phyloP scores from a whole-genome alignment of 1,284 basidiomycete species.

The Cystobasidium pallidum region DNA sequence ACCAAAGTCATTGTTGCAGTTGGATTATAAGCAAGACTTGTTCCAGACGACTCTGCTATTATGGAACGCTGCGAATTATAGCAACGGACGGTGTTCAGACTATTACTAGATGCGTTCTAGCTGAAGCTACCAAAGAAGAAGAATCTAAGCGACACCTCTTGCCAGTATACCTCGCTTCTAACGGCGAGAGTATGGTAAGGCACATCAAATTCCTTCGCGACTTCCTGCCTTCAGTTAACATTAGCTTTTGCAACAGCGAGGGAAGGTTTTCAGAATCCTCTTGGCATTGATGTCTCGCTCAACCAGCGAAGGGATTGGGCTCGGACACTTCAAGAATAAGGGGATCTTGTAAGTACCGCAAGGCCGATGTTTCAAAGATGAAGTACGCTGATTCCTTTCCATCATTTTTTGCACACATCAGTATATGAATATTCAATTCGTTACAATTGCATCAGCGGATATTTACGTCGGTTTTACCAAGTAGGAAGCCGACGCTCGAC shows the following conservation, averaged over 20 bases:
- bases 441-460: constrained; percentile 27
- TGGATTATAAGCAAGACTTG: constrained; percentile 17
- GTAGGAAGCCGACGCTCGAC: constrained; percentile 20
- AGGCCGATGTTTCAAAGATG: no score
- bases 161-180: constrained; percentile 31
- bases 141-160: no score
- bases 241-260: constrained; percentile 19
- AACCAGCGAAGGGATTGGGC: constrained; percentile 30
- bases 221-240: background rate
- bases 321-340: constrained; percentile 27
- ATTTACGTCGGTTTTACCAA: constrained; percentile 18
- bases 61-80: constrained; percentile 9
- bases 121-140: background rate
- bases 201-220: background rate
- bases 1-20: background rate
- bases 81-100: constrained; percentile 28
- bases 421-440: constrained; percentile 32
- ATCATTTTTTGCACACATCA: no score
- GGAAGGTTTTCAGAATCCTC: constrained; percentile 38
- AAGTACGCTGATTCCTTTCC: no score
- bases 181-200: constrained; percentile 41
- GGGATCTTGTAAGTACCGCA: constrained; percentile 34
- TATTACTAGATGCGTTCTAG: constrained; percentile 8
- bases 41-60: background rate
- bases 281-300: constrained; percentile 26